Evolutionary conservation across 2,329 filamentous ascomycete species (phyloP), one percentile per base, ranked within the genome.

Genomic region (Onygenales sp.): DNA sequence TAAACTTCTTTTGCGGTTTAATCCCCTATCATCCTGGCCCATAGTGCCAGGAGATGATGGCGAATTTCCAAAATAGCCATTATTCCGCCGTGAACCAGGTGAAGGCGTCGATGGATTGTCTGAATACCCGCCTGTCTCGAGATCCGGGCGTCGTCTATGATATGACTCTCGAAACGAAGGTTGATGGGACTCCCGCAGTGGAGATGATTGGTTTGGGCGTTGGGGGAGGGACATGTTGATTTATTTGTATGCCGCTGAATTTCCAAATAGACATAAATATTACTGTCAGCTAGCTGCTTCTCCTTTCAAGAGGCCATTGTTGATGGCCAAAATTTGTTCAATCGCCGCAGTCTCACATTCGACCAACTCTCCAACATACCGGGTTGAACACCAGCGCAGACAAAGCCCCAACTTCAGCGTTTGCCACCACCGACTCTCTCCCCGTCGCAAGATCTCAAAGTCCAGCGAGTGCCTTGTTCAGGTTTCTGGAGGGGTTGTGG

Each of bases 1-100:
- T 58, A 98, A 76, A 69, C 88, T 96, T 67, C 87, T 84, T 72
- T 97, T 97, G 62, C 91, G 83, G 56, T 71, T 69, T 54, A 84
- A 42, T 42, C 83, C 81, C 14, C 57, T 63, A 21, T 69, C 63
- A 8, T 70, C 65, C 64, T 61, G 62, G 11, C 64, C 62, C 54
- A 65, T 62, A n/a, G 62, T 65, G 51, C 67, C 69, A 33, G 75
- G 75, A 43, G 78, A 78, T 53, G 74, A 71, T 47, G 72, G 67
- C 11, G 69, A 60, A 14, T 39, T 55, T 14, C 49, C 50, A 33
- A 49, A 56, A 17, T 52, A 55, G 17, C 50, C 51, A 17, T 52
- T 49, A 31, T 65, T 65, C 47, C 68, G 63, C 55, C 69, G 72
- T 51, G 64, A 66, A 57, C 68, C 69, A 17, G 65, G 63, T 17